These are phyloP conservation scores for Xylaria intraflava DNA, from an alignment of 495 filamentous ascomycete species.

Conservation along the genomic window DNA sequence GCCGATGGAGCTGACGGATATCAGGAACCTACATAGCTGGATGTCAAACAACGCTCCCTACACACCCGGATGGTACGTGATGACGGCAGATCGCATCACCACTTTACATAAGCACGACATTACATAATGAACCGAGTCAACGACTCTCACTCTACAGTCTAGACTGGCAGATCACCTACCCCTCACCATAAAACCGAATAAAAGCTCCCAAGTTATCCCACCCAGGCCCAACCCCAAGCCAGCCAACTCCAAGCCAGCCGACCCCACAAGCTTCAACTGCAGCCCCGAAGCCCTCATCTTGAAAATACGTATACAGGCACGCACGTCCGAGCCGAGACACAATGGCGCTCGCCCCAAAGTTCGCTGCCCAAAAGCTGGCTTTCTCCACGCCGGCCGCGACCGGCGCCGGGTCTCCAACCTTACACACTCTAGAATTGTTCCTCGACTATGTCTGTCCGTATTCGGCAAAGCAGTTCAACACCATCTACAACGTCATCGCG, in stretches of 20 bases:
- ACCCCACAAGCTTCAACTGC: neutral
- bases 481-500: slow-evolving; percentile 54
- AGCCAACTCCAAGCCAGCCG: neutral
- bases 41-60: slow-evolving; percentile 4
- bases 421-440: slow-evolving; percentile 73
- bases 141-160: too few species aligned
- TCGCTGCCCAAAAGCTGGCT: slow-evolving; percentile 60
- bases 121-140: too few species aligned
- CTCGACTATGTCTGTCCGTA: slow-evolving; percentile 84
- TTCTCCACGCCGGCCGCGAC: slow-evolving; percentile 26
- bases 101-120: neutral
- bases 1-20: too few species aligned
- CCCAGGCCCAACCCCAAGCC: neutral
- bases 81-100: slow-evolving; percentile 11
- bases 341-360: slow-evolving; percentile 77
- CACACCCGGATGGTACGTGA: too few species aligned
- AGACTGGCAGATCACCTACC: too few species aligned
- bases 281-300: neutral
- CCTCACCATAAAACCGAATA: neutral
- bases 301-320: neutral
- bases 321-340: neutral
- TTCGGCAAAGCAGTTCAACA: slow-evolving; percentile 60
- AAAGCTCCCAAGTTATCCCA: neutral
- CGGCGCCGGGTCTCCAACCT: slow-evolving; percentile 35
- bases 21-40: too few species aligned